Percentiles rank a stretch among this genome's conserved stretches.
phyloP scores from a whole-genome alignment of 2,329 filamentous ascomycete genomes.

The Colletotrichum sp. region DNA sequence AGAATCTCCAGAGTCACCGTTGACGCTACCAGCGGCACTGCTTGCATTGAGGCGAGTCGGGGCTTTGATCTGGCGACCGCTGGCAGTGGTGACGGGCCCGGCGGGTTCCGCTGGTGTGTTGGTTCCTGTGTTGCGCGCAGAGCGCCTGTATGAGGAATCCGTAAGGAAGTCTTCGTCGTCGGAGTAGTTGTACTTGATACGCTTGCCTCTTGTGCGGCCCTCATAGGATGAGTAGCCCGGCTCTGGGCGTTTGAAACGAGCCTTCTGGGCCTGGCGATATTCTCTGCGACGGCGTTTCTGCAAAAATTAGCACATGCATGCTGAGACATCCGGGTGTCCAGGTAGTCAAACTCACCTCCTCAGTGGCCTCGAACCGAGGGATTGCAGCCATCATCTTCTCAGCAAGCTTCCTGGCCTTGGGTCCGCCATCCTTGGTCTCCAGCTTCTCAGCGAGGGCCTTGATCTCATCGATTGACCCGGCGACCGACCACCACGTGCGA shows the following conservation, averaged over 20 bases:
- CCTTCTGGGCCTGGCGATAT: slow-evolving; percentile 84
- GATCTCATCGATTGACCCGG: slow-evolving; percentile 88
- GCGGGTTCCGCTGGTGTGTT: slow-evolving; percentile 74
- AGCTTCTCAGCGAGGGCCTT: slow-evolving; percentile 78
- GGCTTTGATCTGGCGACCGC: slow-evolving; percentile 82
- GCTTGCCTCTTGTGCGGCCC: slow-evolving; percentile 93
- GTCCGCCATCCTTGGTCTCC: slow-evolving; percentile 76
- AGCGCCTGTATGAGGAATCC: slow-evolving; percentile 69
- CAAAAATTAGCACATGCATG: neutral
- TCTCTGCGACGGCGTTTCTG: slow-evolving; percentile 93
- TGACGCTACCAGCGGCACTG: slow-evolving; percentile 51
- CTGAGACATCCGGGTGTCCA: neutral
- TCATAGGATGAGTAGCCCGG: slow-evolving; percentile 94
- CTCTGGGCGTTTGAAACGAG: slow-evolving; percentile 86
- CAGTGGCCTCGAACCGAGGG: slow-evolving; percentile 89
- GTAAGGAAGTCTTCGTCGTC: slow-evolving; percentile 77
- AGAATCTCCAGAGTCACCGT: slow-evolving; percentile 44
- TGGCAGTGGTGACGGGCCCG: slow-evolving; percentile 74
- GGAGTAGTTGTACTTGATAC: slow-evolving; percentile 94
- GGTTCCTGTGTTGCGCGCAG: slow-evolving; percentile 75
- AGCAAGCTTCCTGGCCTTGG: slow-evolving; percentile 78
- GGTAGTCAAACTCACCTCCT: slow-evolving; percentile 66
- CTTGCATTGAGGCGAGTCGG: slow-evolving; percentile 66
- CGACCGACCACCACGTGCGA: slow-evolving; percentile 90
- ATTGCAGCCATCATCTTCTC: slow-evolving; percentile 80